Evolutionary conservation across 352 stramenopile species (phyloP).

Genomic region (Elongisporangium anandrum): DNA sequence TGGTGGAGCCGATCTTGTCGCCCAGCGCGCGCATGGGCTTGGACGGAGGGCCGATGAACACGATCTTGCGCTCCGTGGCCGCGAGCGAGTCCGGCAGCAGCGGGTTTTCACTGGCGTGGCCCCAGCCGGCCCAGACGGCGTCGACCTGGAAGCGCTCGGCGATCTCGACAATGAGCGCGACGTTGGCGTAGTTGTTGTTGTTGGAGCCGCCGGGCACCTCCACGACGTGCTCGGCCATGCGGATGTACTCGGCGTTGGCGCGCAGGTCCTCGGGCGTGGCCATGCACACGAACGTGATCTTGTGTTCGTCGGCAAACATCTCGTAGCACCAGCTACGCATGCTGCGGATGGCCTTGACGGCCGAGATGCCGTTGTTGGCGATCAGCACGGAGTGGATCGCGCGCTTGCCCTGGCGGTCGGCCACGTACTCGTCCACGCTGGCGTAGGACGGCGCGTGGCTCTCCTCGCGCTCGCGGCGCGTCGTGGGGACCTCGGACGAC

Average conservation of each 20-base stretch:
- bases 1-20: slow-evolving; percentile 99
- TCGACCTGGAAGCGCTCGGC: slow-evolving; percentile 95
- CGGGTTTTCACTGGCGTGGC: slow-evolving; percentile 99
- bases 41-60: slow-evolving; percentile 98
- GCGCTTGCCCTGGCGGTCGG: slow-evolving; percentile 83
- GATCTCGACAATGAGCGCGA: slow-evolving; percentile 98
- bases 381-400: slow-evolving; percentile 97
- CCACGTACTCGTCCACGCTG: slow-evolving; percentile 92
- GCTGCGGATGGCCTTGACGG: slow-evolving; percentile 98
- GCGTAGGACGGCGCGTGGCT: slow-evolving; percentile 73
- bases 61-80: slow-evolving; percentile 90
- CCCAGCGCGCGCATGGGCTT: slow-evolving; percentile 98
- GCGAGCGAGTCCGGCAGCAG: slow-evolving; percentile 93
- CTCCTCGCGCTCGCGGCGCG: slow-evolving; percentile 42
- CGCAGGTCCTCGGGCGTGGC: slow-evolving; percentile 98
- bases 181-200: slow-evolving; percentile 99
- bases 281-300: slow-evolving; percentile 99
- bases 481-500: background rate
- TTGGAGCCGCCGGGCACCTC: slow-evolving; percentile 99
- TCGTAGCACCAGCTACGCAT: slow-evolving; percentile 99
- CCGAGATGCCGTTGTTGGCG: slow-evolving; percentile 99
- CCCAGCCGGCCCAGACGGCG: slow-evolving; percentile 98
- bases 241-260: slow-evolving; percentile 99
- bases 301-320: slow-evolving; percentile 94
- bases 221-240: slow-evolving; percentile 99